phyloP scores from a whole-genome alignment of 257 asterid genomes.

The Scutellaria barbata region DNA sequence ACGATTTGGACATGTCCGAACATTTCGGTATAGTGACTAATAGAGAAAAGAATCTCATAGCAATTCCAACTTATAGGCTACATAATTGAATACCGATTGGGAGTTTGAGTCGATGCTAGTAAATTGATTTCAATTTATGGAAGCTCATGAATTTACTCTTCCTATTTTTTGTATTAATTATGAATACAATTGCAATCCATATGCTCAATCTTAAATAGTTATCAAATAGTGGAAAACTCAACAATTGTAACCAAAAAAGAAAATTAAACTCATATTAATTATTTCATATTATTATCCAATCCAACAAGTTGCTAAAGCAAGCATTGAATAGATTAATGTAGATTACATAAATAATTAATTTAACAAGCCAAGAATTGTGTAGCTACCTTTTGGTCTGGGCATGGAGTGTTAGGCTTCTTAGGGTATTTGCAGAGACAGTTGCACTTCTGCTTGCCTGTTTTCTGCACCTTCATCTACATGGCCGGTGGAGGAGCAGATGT shows the following conservation, averaged over 20 bases:
- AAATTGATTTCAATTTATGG: too few relatives aligned
- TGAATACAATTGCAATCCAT: too few relatives aligned
- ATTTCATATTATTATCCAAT: not conserved
- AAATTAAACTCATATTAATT: too few relatives aligned
- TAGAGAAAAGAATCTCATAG: conserved; percentile 30
- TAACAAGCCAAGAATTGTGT: not conserved
- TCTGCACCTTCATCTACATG: not conserved
- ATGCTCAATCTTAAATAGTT: too few relatives aligned
- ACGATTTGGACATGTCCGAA: conserved; percentile 40
- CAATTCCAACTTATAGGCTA: conserved; percentile 37
- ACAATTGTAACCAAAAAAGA: too few relatives aligned
- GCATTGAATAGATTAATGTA: not conserved
- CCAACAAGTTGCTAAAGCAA: not conserved
- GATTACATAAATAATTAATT: not conserved
- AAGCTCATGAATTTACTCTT: too few relatives aligned
- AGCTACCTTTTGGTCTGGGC: not conserved
- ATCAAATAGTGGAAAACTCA: too few relatives aligned
- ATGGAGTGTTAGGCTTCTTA: not conserved
- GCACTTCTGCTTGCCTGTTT: not conserved
- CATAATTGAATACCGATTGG: not conserved
- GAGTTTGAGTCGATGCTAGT: not conserved
- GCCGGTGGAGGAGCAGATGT: not conserved
- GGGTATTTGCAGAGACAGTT: not conserved
- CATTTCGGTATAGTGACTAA: conserved; percentile 34
- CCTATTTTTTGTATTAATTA: too few relatives aligned